Conservation (phyloP, 352 stramenopile species). For the Globisporangium okanoganense region DNA sequence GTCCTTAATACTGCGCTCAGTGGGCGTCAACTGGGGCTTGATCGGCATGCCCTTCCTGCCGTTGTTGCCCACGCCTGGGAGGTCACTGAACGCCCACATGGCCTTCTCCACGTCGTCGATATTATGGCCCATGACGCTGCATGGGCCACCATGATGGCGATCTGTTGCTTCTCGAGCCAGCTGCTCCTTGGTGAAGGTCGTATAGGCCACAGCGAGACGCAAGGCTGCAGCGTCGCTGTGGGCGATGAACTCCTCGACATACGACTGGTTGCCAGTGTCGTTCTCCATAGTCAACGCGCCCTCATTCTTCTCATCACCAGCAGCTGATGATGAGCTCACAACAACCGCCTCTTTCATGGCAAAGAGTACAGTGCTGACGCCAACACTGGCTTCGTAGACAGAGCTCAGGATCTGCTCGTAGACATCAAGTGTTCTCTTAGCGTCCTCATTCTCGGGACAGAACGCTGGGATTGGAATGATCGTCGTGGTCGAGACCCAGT, state of each 20-base stretch:
- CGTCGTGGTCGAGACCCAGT: slow-evolving; percentile 45
- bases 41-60: slow-evolving; percentile 58
- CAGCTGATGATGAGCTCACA: background rate
- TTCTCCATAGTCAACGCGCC: background rate
- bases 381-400: slow-evolving; percentile 46
- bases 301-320: background rate
- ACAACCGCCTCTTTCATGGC: slow-evolving; percentile 46
- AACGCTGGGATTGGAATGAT: slow-evolving; percentile 31
- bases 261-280: slow-evolving; percentile 9
- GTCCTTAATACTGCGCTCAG: slow-evolving; percentile 48
- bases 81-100: slow-evolving; percentile 54
- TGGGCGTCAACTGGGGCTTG: slow-evolving; percentile 23
- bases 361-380: slow-evolving; percentile 48
- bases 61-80: slow-evolving; percentile 64
- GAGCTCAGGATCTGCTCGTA: slow-evolving; percentile 34
- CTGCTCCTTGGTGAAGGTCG: slow-evolving; percentile 16
- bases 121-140: slow-evolving; percentile 19
- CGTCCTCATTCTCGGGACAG: background rate
- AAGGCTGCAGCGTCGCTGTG: slow-evolving; percentile 36
- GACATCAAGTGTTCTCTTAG: background rate
- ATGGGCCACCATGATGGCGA: slow-evolving; percentile 9
- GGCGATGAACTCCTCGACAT: slow-evolving; percentile 42
- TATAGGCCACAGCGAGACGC: slow-evolving; percentile 29
- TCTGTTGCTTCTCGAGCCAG: background rate
- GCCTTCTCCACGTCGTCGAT: slow-evolving; percentile 50